Evolutionary conservation across 2,329 filamentous ascomycete genomes (phyloP), one percentile per base, ranked within the genome.

Genomic region (Plenodomus lindquistii): DNA sequence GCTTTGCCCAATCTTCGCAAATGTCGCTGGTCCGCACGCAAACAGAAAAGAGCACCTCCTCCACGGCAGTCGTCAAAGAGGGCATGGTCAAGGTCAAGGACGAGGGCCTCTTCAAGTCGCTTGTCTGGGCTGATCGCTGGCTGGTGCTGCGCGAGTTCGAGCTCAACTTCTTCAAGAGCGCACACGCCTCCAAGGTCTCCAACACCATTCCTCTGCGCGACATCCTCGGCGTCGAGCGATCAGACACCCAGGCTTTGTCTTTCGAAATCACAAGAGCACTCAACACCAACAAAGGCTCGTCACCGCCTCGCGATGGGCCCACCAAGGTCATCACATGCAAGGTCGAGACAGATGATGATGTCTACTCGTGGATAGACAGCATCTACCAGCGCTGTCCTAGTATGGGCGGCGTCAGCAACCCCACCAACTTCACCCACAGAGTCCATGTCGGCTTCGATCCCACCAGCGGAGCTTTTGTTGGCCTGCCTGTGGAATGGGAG

Each of bases 361-460:
- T 99, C 44, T 99, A 99, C 73, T 91, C 96, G 65, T 99, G 94
- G 94, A 96, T 97, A 66, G 94, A 99, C 73, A 90, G 92, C 71
- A 95, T 99, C 59, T 97, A 97, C 71, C 91, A 93, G 62, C 88
- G 93, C 57, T 97, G 93, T 72, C 94, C 94, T 16, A 93, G 91
- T 54, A 96, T 97, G 91, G 92, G 94, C 53, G 94, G 94, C 62
- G 94, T 99, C 47, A 97, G 93, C 76, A 97, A 97, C 73, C 94
- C 94, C 5, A 97, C 94, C 58, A 97, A 97, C 77, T 99, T 99
- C 77, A 91, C 89, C 19, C 94, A 99, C 71, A 88, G 92, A 39
- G 92, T 99, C 19, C 94, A 99, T 71, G 94, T 99, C 59, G 94
- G 94, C 51, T 99, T 97, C 69, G 94, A 99, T 70, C 91, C 93